phyloP scores from a whole-genome alignment of 1,284 basidiomycete genomes.

The Gastroboletus turbinatus region DNA sequence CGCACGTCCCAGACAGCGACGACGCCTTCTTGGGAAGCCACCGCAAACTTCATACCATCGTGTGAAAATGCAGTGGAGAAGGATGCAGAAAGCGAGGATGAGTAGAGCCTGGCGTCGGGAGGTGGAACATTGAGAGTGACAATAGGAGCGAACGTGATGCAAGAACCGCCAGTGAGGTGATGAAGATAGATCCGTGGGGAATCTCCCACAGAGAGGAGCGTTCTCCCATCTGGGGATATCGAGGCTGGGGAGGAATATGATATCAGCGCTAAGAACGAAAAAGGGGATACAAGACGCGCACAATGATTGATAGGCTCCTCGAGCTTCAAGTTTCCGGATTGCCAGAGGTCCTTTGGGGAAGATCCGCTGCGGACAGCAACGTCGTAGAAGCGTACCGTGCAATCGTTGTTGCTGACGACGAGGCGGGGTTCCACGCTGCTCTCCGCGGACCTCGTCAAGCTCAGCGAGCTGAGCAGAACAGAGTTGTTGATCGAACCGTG shows the following conservation, averaged over 20 bases:
- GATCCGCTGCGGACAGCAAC: slow-evolving; percentile 50
- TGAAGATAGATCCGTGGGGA: slow-evolving; percentile 80
- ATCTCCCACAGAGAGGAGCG: slow-evolving; percentile 84
- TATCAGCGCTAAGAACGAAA: slow-evolving; percentile 23
- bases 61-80: slow-evolving; percentile 83
- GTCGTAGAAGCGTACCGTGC: slow-evolving; percentile 74
- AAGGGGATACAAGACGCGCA: slow-evolving; percentile 39
- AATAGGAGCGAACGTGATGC: slow-evolving; percentile 56
- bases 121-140: slow-evolving; percentile 57
- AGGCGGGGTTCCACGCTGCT: slow-evolving; percentile 70
- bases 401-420: slow-evolving; percentile 82
- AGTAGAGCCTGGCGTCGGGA: slow-evolving; percentile 42
- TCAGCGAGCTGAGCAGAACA: slow-evolving; percentile 66
- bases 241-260: slow-evolving; percentile 51
- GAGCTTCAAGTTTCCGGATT: slow-evolving; percentile 56
- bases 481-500: slow-evolving; percentile 83
- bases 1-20: slow-evolving; percentile 81
- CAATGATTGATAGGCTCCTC: slow-evolving; percentile 72
- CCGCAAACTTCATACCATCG: slow-evolving; percentile 80
- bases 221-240: slow-evolving; percentile 82
- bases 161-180: slow-evolving; percentile 58
- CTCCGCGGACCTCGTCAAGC: slow-evolving; percentile 53
- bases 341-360: slow-evolving; percentile 43
- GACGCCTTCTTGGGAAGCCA: slow-evolving; percentile 83
- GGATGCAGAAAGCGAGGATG: slow-evolving; percentile 60